phyloP scores from a whole-genome alignment of 2,329 filamentous ascomycete species.

The Neurospora sp. region DNA sequence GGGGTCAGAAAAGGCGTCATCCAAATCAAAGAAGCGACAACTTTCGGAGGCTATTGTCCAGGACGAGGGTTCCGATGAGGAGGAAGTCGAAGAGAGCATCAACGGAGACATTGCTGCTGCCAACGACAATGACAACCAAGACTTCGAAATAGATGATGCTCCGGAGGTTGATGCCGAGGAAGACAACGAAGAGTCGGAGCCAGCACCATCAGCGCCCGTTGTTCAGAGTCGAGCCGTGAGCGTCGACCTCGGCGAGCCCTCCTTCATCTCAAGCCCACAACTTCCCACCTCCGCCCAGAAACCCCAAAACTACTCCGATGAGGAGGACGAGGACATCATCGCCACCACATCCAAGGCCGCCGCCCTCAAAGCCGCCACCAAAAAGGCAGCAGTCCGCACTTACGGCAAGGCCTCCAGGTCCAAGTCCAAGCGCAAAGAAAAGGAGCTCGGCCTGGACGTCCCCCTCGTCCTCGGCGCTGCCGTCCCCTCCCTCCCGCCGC shows the following conservation, averaged over 20 bases:
- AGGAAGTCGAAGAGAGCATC: not conserved
- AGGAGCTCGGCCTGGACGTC: not conserved
- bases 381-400: not conserved
- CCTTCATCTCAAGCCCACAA: not conserved
- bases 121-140: not conserved
- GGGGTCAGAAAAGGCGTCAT: not conserved
- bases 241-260: not conserved
- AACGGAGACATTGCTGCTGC: not conserved
- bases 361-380: not conserved
- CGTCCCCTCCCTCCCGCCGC: not conserved
- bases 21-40: not conserved
- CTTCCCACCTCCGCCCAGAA: not conserved
- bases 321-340: not conserved
- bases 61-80: not conserved
- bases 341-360: not conserved
- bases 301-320: not conserved
- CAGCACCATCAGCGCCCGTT: not conserved
- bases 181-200: not conserved
- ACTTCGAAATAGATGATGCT: not conserved
- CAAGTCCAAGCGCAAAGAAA: not conserved
- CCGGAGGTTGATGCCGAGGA: not conserved
- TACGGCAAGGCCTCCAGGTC: not conserved
- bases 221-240: not conserved
- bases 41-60: not conserved
- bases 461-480: not conserved